Evolutionary conservation across 345 rosid species (phyloP), one percentile per base, ranked within the genome.

Genomic region (Heritiera littoralis): DNA sequence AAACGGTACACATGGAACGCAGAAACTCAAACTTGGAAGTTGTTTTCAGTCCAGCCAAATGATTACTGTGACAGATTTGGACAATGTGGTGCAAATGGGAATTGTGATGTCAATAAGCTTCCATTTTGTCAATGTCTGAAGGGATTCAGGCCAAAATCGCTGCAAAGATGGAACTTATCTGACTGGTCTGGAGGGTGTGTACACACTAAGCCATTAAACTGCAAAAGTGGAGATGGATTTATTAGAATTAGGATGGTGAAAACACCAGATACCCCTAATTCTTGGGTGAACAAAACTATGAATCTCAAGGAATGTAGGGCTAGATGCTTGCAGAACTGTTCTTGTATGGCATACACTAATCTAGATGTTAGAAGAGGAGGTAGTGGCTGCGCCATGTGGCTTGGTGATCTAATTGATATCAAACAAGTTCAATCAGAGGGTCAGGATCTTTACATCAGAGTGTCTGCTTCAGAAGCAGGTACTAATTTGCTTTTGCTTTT

Each of bases 111-210:
- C 75, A 76, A 80, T 35, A 83, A 78, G 1, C 73, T 82, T 3
- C 91, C 89, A 0, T 81, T 75, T 18, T 89, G 90, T 45, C 15
- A 69, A 11, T 89, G 90, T 54, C 20, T 82, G 75, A 76, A 66
- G 13, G 87, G 87, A 6, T 89, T 89, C 40, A 18, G 28, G 6
- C 90, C 91, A 0, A 82, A 55, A 40, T 79, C 66, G 72, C 56
- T 1, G 15, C 54, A 12, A 14, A 81, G 76, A 0, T 89, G 90
- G 88, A 54, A 60, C n/a, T 20, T 81, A 6, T 68, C 83, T 43
- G 87, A 84, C 66, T 87, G 90, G 80, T 82, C 88, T 35, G 72
- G 41, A 9, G 91, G 90, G 40, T 87, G 91, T 68, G 64, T 83
- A 0, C 74, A 85, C 48, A 78, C 66, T 48, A 84, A 78, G 5